phyloP scores from a whole-genome alignment of 768 basidiomycete genomes.

The Candolleomyces aberdarensis region DNA sequence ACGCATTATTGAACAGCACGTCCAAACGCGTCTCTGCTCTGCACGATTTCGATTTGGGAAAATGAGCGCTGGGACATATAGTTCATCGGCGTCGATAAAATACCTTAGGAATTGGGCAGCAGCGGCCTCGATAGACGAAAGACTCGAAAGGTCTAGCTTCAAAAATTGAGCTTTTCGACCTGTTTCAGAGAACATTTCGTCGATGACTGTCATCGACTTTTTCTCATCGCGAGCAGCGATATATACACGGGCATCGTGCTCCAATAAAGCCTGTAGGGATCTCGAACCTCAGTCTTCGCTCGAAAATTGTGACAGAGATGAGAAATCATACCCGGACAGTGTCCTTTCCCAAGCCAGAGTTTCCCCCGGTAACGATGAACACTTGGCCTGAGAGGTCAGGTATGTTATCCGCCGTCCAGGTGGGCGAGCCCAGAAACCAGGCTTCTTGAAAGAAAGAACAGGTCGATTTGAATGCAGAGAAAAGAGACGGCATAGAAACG shows the following conservation, averaged over 20 bases:
- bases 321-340: slow-evolving; percentile 42
- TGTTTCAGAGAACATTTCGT: slow-evolving; percentile 46
- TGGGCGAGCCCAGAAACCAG: slow-evolving; percentile 10
- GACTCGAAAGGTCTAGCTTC: slow-evolving; percentile 40
- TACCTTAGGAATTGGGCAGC: slow-evolving; percentile 42
- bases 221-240: slow-evolving; percentile 43
- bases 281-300: too few relatives aligned
- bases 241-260: slow-evolving; percentile 66
- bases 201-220: slow-evolving; percentile 48
- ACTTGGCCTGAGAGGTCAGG: slow-evolving; percentile 45
- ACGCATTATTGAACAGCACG: slow-evolving; percentile 50
- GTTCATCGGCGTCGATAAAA: slow-evolving; percentile 14
- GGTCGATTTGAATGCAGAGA: neutral
- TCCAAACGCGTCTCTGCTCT: slow-evolving; percentile 43
- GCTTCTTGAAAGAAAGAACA: slow-evolving; percentile 5
- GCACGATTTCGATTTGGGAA: neutral
- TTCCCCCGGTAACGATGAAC: slow-evolving; percentile 33
- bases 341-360: slow-evolving; percentile 55
- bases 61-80: slow-evolving; percentile 17
- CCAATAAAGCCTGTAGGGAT: slow-evolving; percentile 41
- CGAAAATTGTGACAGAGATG: too few relatives aligned
- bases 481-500: neutral
- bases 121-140: slow-evolving; percentile 36
- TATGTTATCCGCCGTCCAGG: slow-evolving; percentile 39
- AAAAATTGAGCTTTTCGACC: slow-evolving; percentile 43